Base-by-base conservation (phyloP, 1,284 basidiomycete species). In the Trichosporon asahii region DNA sequence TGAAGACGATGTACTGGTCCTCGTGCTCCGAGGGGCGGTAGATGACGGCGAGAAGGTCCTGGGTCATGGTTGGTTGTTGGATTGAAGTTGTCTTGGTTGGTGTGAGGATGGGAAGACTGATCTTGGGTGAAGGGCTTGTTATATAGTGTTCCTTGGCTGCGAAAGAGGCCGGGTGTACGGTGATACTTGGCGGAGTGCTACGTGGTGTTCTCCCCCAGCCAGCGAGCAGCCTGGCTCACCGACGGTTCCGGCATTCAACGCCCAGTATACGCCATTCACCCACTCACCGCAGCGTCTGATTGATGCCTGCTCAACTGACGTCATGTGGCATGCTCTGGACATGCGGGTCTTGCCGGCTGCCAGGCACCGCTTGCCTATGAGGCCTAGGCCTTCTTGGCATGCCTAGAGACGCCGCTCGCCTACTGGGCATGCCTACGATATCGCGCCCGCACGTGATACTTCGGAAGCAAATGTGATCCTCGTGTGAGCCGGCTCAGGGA, bases 1-100 rank as follows among this genome's bases (percentile, higher is more conserved):
- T 72, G 68, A 80, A 78, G 71, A 82, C 77, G 64, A 81, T 70
- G 76, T 80, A 82, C 74, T 82, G 78, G 69, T 79, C 78, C 27
- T 76, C 80, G 72, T 82, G 78, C 75, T 79, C 76, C 72, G 74
- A 71, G 27, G 78, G 80, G 66, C 74, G 75, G 74, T 75, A 80
- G 74, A 81, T 74, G 72, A 80, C 70, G 37, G 74, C 71, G 64
- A 71, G 70, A 29, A 64, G 27, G 35, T 72, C 70, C 67, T 63
- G 64, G 60, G 70, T 31, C 72, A 73, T 73, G 37, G 65, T 69
- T 37, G 44, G 53, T 46, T 63, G 69, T 44, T 64, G 55, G 21
- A 33, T 14, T 44, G 23, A 25, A 25, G 3, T 70, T 53, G 69
- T 44, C 27, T 31, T 29, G 55, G 25, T 31, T 46, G 55, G 5